Percentiles rank a stretch among this genome's conserved stretches.
phyloP scores from a whole-genome alignment of 1,284 basidiomycete genomes.

The Rhodotorula mucilaginosa region DNA sequence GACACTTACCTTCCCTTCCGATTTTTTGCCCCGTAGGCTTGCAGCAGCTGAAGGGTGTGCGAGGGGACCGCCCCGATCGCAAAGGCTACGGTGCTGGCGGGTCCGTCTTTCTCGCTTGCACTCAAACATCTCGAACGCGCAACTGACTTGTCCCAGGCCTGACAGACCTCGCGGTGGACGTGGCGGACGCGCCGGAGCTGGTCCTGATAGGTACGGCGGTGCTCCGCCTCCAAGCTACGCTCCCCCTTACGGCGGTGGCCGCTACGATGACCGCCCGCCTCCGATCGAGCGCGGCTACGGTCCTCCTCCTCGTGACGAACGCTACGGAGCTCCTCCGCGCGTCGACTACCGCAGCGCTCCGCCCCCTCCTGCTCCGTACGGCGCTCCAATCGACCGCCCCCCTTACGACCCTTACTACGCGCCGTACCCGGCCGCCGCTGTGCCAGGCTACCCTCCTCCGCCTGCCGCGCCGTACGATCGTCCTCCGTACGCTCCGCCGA shows the following conservation, averaged over 20 bases:
- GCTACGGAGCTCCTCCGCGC: conserved; percentile 18
- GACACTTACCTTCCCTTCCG: background rate
- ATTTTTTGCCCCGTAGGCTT: background rate
- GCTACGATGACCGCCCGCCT: conserved; percentile 11
- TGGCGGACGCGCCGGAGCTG: conserved; percentile 7
- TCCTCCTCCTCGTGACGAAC: conserved; percentile 15
- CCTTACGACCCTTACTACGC: conserved; percentile 16
- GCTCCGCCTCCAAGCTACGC: conserved; percentile 10
- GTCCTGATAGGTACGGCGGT: background rate
- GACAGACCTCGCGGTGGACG: background rate
- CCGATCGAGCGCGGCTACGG: conserved; percentile 7
- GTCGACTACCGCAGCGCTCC: conserved; percentile 4
- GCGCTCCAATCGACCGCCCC: conserved; percentile 16
- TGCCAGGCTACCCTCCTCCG: conserved; percentile 11
- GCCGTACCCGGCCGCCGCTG: conserved; percentile 9
- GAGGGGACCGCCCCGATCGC: conserved; percentile 34
- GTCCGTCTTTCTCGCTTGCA: background rate
- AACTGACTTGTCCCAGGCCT: background rate
- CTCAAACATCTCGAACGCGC: background rate
- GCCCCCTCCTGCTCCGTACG: conserved; percentile 17
- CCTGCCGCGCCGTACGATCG: conserved; percentile 23
- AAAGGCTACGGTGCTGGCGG: conserved; percentile 28
- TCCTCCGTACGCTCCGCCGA: conserved; percentile 15
- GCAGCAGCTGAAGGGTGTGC: conserved; percentile 20
- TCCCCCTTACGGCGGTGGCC: conserved; percentile 11